phyloP scores from a whole-genome alignment of 345 rosid species.

The Aegle marmelos region DNA sequence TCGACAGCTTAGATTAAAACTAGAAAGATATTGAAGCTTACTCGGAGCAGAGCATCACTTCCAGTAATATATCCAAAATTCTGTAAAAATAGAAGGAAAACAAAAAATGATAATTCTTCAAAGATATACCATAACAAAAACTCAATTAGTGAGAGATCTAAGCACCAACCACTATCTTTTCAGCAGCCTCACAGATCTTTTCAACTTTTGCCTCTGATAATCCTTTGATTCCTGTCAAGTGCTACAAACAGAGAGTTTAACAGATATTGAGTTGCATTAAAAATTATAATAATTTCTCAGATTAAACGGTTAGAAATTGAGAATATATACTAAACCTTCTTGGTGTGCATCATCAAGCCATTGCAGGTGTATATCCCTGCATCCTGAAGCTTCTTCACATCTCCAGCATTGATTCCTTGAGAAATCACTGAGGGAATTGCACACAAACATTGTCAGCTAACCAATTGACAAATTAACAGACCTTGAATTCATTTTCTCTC shows the following conservation, averaged over 20 bases:
- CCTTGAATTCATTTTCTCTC: neutral
- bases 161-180: constrained; percentile 83
- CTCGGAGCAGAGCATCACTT: constrained; percentile 84
- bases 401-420: constrained; percentile 92
- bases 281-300: neutral
- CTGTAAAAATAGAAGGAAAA: constrained; percentile 26
- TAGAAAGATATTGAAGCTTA: constrained; percentile 30
- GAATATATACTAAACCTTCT: constrained; percentile 46
- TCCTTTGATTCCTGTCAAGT: constrained; percentile 91
- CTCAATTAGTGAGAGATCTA: neutral
- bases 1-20: neutral
- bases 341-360: constrained; percentile 97
- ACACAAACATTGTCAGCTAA: neutral
- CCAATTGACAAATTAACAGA: neutral
- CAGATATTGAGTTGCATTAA: neutral
- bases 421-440: constrained; percentile 48
- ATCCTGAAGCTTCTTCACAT: constrained; percentile 88
- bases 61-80: constrained; percentile 89
- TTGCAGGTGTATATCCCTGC: constrained; percentile 96
- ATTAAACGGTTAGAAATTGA: neutral
- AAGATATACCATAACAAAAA: neutral
- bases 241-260: constrained; percentile 31
- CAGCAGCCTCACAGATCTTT: constrained; percentile 96
- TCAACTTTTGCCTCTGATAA: constrained; percentile 96
- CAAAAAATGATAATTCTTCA: neutral